Evolutionary conservation across 2,329 filamentous ascomycete species (phyloP), one percentile per base, ranked within the genome.

Genomic region (Parascedosporium putredinis): DNA sequence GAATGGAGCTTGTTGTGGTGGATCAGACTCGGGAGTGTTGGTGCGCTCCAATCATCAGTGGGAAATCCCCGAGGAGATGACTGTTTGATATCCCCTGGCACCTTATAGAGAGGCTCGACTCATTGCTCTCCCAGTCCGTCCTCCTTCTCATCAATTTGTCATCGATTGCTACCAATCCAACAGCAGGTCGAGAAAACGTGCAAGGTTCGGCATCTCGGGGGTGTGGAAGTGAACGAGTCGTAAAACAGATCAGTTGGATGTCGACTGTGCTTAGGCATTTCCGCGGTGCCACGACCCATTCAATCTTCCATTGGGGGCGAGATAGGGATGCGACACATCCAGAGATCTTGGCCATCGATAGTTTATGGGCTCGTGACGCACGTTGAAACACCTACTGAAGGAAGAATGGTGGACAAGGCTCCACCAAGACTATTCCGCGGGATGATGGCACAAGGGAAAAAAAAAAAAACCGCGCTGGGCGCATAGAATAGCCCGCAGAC

Each of bases 141-240:
- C n/a, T n/a, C n/a, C n/a, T n/a, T 36, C n/a, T 36, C 20, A 42
- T 42, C 20, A 20, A 42, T 42, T 42, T 42, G 38, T 42, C n/a
- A 42, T 42, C 38, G 10, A 20, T 20, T 42, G 38, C 38, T 20
- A 20, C 38, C 38, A 42, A 42, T 42, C 38, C 23, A 6, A 12
- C 38, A 5, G 38, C 38, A 16, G 23, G 23, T 42, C 38, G 12
- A 20, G 14, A 22, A 16, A 42, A 42, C 38, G 38, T 42, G 38
- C 38, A 42, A 24, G 12, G 12, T 31, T 7, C 12, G 27, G 7
- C 27, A 31, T 12, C 12, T 31, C 27, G 12, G 12, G 12, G 6
- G 27, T 12, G 7, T 31, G n/a, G n/a, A n/a, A n/a, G n/a, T n/a
- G n/a, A n/a, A n/a, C n/a, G n/a, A n/a, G n/a, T n/a, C n/a, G n/a